Percentiles rank a stretch among this genome's conserved stretches.
Evolutionary conservation across 345 rosid species (phyloP).

Genomic region (Odontarrhena argentea): DNA sequence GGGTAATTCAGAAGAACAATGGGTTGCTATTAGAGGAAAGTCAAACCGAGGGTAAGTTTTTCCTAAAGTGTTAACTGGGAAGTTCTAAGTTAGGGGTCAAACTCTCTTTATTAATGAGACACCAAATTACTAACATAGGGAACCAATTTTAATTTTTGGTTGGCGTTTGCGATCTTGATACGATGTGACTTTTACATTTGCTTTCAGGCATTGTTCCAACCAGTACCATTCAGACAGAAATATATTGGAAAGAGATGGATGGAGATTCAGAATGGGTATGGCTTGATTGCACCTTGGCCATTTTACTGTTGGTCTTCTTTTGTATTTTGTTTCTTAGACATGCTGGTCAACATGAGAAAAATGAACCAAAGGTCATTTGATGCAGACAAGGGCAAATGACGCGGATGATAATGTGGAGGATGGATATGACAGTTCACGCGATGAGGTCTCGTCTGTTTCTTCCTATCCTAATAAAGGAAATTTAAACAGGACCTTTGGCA

Average conservation of each 20-base stretch:
- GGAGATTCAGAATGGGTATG: slow-evolving; percentile 98
- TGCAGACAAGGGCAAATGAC: slow-evolving; percentile 80
- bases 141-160: background rate
- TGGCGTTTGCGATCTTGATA: no score
- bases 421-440: slow-evolving; percentile 90
- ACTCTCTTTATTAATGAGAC: slow-evolving; percentile 16
- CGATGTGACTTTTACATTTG: slow-evolving; percentile 25
- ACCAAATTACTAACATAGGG: slow-evolving; percentile 12
- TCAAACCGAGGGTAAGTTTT: slow-evolving; percentile 66
- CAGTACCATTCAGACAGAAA: slow-evolving; percentile 65
- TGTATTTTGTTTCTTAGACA: slow-evolving; percentile 25
- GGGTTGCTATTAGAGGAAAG: slow-evolving; percentile 75
- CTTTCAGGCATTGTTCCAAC: slow-evolving; percentile 79
- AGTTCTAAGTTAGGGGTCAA: slow-evolving; percentile 1
- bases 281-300: slow-evolving; percentile 31
- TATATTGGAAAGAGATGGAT: slow-evolving; percentile 90
- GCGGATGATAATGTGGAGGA: slow-evolving; percentile 68
- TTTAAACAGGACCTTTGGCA: slow-evolving; percentile 64
- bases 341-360: slow-evolving; percentile 18
- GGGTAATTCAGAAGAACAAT: slow-evolving; percentile 76
- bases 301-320: slow-evolving; percentile 3
- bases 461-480: slow-evolving; percentile 70
- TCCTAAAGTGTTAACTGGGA: slow-evolving; percentile 18
- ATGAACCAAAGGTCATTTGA: slow-evolving; percentile 16
- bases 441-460: slow-evolving; percentile 87